Base-by-base conservation (phyloP, 139 green algal species). In the Chlorella vulgaris region DNA sequence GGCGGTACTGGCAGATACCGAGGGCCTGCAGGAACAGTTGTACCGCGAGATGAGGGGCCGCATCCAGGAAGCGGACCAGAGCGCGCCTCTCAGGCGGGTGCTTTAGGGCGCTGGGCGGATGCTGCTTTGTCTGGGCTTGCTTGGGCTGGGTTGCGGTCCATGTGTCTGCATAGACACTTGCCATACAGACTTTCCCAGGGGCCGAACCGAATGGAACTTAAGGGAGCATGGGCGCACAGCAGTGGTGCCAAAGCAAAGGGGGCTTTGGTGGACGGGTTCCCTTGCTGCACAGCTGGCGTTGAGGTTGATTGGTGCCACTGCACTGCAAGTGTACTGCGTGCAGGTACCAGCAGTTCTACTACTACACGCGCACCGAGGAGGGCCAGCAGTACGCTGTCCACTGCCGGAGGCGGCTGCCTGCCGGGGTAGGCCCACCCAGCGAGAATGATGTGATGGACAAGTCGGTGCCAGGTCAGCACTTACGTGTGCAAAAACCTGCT, bases 21-120 rank as follows among this genome's bases (percentile, higher is more conserved):
- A 94, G 85, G 58, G 70, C 35, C 75, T 97, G 78, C 93, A 97
- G 84, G 89, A 95, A 55, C 22, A 39, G 69, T 90, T 98, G 75
- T 97, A 94, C 86, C 69, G 83, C 35, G 95, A 98, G 88, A 96
- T 98, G 94, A 60, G 92, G 6, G 90, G 65, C 1, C 80, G 92
- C 35, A 98, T 98, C 78, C 82, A 98, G 83, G 95, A 98, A 86
- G 93, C 85, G 1, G 95, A 98, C 75, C 43, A 85, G 61, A 86
- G 60, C 40, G 89, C 83, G 21, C 87, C 92, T 1, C 26, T 87
- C 40, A 83, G 83, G 86, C 50, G 15, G 7, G 26, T 7, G 35
- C 35, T 35, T n/a, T 7, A 26, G 10, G 47, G 47, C 47, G 15
- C 47, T 58, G 47, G 47, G 13, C 47, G 47, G 15, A 58, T n/a